A percentile compares a stretch with the other conserved stretches of the same genome.
Conservation (phyloP, 306 rosid genomes). For the Gillenia trifoliata region DNA sequence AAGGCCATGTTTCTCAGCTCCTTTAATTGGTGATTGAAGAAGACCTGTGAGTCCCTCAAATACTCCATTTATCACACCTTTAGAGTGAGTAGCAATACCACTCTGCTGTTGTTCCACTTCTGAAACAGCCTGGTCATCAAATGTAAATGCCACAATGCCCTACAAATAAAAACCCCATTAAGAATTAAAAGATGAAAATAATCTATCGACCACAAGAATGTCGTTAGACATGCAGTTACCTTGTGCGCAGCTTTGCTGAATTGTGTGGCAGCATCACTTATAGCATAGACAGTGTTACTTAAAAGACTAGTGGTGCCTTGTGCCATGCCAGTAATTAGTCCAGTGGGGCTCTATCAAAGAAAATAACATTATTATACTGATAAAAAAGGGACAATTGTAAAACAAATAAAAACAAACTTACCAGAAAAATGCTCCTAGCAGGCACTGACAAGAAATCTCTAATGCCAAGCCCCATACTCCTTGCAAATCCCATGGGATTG, state of each 20-base stretch:
- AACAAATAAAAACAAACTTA: neutral
- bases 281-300: slow-evolving; percentile 86
- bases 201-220: slow-evolving; percentile 3
- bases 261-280: slow-evolving; percentile 93
- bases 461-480: slow-evolving; percentile 86
- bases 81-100: slow-evolving; percentile 53
- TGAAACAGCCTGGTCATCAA: slow-evolving; percentile 77
- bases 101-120: slow-evolving; percentile 62
- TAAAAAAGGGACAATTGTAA: neutral
- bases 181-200: slow-evolving; percentile 1
- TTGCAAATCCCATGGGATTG: slow-evolving; percentile 94
- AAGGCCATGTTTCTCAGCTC: slow-evolving; percentile 98
- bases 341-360: slow-evolving; percentile 78
- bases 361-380: slow-evolving; percentile 8
- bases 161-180: slow-evolving; percentile 24
- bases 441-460: slow-evolving; percentile 90
- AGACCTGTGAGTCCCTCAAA: slow-evolving; percentile 97
- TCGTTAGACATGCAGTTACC: slow-evolving; percentile 40
- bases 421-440: slow-evolving; percentile 76
- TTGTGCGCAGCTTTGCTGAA: slow-evolving; percentile 96
- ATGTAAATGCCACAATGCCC: slow-evolving; percentile 98
- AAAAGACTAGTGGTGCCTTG: slow-evolving; percentile 93
- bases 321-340: slow-evolving; percentile 84
- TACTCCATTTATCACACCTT: slow-evolving; percentile 83
- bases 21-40: slow-evolving; percentile 87